Conservation (phyloP, 2,329 filamentous ascomycete species). For the Colletotrichum agaves region DNA sequence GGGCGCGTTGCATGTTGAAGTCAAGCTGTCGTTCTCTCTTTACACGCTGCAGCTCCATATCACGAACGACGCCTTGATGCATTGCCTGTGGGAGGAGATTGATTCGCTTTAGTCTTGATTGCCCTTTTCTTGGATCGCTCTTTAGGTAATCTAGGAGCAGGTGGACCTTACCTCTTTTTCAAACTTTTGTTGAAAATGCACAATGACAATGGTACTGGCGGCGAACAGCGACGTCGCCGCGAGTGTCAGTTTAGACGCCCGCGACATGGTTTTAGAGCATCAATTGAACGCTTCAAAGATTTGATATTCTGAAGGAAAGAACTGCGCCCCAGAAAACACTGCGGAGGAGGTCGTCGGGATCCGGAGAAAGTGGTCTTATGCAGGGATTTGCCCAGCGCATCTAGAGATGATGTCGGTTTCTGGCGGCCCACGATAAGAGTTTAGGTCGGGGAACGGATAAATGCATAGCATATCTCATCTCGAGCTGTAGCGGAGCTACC, state of each 20-base stretch:
- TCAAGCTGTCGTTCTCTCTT: constrained; percentile 93
- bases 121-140: too few relatives aligned
- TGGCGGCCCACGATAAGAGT: neutral
- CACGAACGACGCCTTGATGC: constrained; percentile 93
- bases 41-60: constrained; percentile 91
- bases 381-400: constrained; percentile 16
- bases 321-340: neutral
- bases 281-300: neutral
- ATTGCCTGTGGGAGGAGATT: constrained; percentile 74
- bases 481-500: neutral
- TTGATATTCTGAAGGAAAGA: neutral
- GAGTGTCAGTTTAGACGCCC: constrained; percentile 87
- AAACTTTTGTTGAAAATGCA: constrained; percentile 87
- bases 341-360: neutral
- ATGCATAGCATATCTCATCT: neutral
- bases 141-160: neutral
- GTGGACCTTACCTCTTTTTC: constrained; percentile 57
- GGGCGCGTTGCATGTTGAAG: constrained; percentile 87
- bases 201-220: constrained; percentile 80
- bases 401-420: neutral
- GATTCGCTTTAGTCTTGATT: neutral
- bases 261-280: constrained; percentile 74
- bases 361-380: neutral
- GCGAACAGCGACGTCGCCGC: constrained; percentile 81
- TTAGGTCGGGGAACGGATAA: neutral